phyloP scores from a whole-genome alignment of 2,329 filamentous ascomycete species.

The Alternaria angustiovoidea region DNA sequence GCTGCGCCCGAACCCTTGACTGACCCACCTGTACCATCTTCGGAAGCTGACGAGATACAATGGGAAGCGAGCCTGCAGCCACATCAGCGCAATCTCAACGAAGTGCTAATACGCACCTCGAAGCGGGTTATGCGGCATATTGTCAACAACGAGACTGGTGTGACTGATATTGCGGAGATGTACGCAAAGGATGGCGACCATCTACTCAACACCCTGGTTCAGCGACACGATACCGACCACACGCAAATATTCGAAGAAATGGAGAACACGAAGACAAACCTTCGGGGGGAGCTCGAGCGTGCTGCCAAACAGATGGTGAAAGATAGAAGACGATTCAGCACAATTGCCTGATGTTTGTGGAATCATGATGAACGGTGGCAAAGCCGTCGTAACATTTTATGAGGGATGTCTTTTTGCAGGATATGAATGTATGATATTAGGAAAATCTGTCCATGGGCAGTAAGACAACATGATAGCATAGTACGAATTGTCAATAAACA shows the following conservation, averaged over 20 bases:
- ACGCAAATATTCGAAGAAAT: conserved; percentile 33
- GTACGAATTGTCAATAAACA: neutral
- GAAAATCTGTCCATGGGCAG: neutral
- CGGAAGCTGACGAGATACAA: conserved; percentile 42
- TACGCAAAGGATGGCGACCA: conserved; percentile 55
- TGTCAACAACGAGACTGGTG: conserved; percentile 56
- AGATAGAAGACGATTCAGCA: conserved; percentile 15
- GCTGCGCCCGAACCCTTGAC: conserved; percentile 27
- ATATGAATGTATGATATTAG: neutral
- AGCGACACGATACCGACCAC: conserved; percentile 52
- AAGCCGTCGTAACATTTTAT: neutral
- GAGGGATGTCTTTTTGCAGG: neutral
- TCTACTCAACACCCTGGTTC: conserved; percentile 55
- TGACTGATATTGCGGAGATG: conserved; percentile 54
- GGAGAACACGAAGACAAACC: conserved; percentile 30
- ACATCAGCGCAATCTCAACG: conserved; percentile 51
- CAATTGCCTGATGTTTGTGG: neutral
- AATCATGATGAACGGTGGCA: neutral
- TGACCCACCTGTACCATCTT: conserved; percentile 27
- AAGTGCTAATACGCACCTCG: conserved; percentile 51
- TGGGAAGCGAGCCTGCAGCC: conserved; percentile 52
- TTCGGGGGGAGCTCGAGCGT: conserved; percentile 28
- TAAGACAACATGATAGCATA: neutral
- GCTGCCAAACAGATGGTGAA: conserved; percentile 17
- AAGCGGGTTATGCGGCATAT: conserved; percentile 57